A percentile compares a stretch with the other conserved stretches of the same genome.
Evolutionary conservation across 2,329 filamentous ascomycete genomes (phyloP).

Genomic region (Pseudopyricularia cyperi): DNA sequence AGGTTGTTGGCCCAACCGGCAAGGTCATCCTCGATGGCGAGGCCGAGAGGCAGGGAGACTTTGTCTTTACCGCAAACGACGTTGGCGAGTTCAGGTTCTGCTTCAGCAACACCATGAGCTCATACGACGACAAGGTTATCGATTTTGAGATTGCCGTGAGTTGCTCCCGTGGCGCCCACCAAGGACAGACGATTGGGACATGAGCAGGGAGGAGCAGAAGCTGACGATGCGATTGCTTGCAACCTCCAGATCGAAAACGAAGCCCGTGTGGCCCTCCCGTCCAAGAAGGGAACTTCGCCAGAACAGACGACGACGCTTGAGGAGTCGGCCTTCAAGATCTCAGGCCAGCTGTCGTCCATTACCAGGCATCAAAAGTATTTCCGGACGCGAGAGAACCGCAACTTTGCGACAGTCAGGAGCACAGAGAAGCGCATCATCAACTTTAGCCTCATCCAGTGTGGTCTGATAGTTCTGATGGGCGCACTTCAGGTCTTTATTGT

Average conservation of each 20-base stretch:
- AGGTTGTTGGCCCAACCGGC: conserved; percentile 68
- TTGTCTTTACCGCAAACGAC: conserved; percentile 88
- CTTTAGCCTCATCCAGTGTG: conserved; percentile 86
- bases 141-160: conserved; percentile 93
- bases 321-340: conserved; percentile 91
- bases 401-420: conserved; percentile 95
- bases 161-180: conserved; percentile 7
- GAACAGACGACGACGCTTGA: conserved; percentile 85
- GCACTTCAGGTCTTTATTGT: conserved; percentile 95
- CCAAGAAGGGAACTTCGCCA: conserved; percentile 74
- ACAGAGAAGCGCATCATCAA: conserved; percentile 95
- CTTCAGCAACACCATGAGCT: conserved; percentile 98
- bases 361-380: conserved; percentile 98
- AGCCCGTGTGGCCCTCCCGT: conserved; percentile 64
- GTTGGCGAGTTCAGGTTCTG: conserved; percentile 90
- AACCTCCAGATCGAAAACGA: conserved; percentile 80
- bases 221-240: conserved; percentile 6
- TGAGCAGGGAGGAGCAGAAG: conserved; percentile 3
- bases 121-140: conserved; percentile 92
- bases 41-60: conserved; percentile 92
- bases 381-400: conserved; percentile 94
- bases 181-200: conserved; percentile 2
- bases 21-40: conserved; percentile 73
- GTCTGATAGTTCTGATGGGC: conserved; percentile 89
- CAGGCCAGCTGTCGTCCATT: conserved; percentile 83